A percentile compares a stretch with the other conserved stretches of the same genome.
phyloP scores from a whole-genome alignment of 495 filamentous ascomycete genomes.

The Penicillium malachiteum region DNA sequence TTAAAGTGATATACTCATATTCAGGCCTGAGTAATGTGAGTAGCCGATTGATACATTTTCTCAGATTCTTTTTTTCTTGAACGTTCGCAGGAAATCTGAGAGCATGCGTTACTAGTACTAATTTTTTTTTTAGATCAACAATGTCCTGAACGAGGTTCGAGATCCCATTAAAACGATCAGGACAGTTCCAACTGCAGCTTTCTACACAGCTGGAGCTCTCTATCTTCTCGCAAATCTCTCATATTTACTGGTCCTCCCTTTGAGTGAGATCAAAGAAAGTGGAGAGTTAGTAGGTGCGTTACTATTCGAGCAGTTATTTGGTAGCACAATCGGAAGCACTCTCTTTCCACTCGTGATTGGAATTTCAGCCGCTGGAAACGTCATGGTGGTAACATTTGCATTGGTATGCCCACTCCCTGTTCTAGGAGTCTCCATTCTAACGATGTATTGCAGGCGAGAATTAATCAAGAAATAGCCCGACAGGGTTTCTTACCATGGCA shows the following conservation, averaged over 20 bases:
- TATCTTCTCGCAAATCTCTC: conserved; percentile 71
- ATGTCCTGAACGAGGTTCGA: conserved; percentile 75
- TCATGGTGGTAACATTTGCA: conserved; percentile 74
- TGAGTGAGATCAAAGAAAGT: conserved; percentile 66
- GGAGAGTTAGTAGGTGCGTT: conserved; percentile 67
- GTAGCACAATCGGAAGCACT: conserved; percentile 49
- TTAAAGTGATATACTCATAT: conserved; percentile 75
- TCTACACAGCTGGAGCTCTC: conserved; percentile 59
- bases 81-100: too few species aligned
- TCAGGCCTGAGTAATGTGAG: conserved; percentile 58
- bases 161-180: conserved; percentile 66
- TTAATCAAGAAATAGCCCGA: conserved; percentile 68
- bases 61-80: too few species aligned
- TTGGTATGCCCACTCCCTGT: conserved; percentile 40
- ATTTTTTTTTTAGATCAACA: too few species aligned
- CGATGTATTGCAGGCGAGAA: conserved; percentile 50
- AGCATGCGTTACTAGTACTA: too few species aligned
- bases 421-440: not conserved
- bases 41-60: too few species aligned
- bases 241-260: conserved; percentile 65
- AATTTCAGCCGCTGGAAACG: conserved; percentile 67
- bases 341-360: conserved; percentile 65
- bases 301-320: conserved; percentile 68
- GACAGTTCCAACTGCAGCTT: conserved; percentile 59
- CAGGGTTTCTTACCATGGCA: conserved; percentile 72